A percentile compares a stretch with the other conserved stretches of the same genome.
Evolutionary conservation across 306 rosid species (phyloP).

Genomic region (Trifolium repens): DNA sequence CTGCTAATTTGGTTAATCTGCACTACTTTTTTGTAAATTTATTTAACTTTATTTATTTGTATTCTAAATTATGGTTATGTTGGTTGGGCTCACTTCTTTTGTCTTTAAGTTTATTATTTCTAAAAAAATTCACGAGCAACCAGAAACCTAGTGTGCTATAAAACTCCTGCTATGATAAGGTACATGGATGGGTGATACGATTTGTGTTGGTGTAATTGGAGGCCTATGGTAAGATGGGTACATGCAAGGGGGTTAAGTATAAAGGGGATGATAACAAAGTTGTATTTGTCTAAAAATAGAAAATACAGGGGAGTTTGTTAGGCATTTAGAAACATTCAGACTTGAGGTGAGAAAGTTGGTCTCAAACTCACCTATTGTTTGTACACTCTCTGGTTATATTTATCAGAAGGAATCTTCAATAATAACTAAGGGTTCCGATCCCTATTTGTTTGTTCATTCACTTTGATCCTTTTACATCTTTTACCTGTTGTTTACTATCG

Average conservation of each 20-base stretch:
- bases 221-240: background rate
- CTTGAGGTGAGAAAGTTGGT: background rate
- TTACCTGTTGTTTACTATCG: background rate
- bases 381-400: slow-evolving; percentile 2
- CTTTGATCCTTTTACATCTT: background rate
- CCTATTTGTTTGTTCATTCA: background rate
- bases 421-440: background rate
- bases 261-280: background rate
- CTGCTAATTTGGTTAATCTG: slow-evolving; percentile 38
- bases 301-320: background rate
- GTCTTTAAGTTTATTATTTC: slow-evolving; percentile 15
- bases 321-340: background rate
- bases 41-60: slow-evolving; percentile 1
- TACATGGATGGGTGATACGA: background rate
- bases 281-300: background rate
- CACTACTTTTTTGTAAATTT: slow-evolving; percentile 6
- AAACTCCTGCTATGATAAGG: background rate
- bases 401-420: background rate
- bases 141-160: slow-evolving; percentile 1
- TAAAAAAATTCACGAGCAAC: background rate
- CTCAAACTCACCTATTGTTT: background rate
- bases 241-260: background rate
- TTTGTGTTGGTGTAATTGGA: slow-evolving; percentile 1
- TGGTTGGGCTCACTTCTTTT: slow-evolving; percentile 31
- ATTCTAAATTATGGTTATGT: slow-evolving; percentile 34